A percentile compares a stretch with the other conserved stretches of the same genome.
phyloP scores from a whole-genome alignment of 768 basidiomycete genomes.

The Trametes cingulata region DNA sequence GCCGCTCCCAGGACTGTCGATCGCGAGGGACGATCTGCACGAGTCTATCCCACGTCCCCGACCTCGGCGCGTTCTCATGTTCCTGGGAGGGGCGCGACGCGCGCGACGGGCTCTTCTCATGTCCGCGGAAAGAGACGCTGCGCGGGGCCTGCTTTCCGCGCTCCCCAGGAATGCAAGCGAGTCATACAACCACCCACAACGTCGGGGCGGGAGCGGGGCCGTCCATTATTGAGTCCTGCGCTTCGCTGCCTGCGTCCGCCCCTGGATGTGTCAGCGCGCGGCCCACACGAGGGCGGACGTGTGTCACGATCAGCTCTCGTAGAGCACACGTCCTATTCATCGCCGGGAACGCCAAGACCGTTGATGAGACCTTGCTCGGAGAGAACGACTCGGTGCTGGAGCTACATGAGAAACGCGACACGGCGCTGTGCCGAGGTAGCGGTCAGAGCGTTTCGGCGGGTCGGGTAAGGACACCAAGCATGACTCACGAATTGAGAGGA shows the following conservation, averaged over 20 bases:
- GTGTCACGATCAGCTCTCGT: neutral
- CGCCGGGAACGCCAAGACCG: neutral
- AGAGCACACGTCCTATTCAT: neutral
- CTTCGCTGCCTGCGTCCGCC: neutral
- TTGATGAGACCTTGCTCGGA: neutral
- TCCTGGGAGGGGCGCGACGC: slow-evolving; percentile 1
- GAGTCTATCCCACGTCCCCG: neutral
- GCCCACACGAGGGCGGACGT: neutral
- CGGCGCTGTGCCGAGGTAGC: too few relatives aligned
- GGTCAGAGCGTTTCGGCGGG: too few relatives aligned
- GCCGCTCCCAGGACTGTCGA: neutral
- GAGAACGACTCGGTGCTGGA: too few relatives aligned
- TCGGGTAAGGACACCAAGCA: too few relatives aligned
- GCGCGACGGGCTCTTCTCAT: neutral
- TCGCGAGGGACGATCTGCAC: neutral
- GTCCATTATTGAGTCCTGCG: neutral
- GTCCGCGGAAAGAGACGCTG: neutral
- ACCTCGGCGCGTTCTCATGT: slow-evolving; percentile 10
- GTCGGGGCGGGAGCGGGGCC: slow-evolving; percentile 6
- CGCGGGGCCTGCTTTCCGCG: neutral
- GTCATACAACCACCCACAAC: slow-evolving; percentile 16
- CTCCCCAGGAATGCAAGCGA: neutral
- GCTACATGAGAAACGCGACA: too few relatives aligned
- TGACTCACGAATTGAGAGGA: too few relatives aligned
- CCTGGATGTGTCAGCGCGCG: neutral